Evolutionary conservation across 2,329 filamentous ascomycete genomes (phyloP), one percentile per base, ranked within the genome.

Genomic region (Verticillium klebahnii): DNA sequence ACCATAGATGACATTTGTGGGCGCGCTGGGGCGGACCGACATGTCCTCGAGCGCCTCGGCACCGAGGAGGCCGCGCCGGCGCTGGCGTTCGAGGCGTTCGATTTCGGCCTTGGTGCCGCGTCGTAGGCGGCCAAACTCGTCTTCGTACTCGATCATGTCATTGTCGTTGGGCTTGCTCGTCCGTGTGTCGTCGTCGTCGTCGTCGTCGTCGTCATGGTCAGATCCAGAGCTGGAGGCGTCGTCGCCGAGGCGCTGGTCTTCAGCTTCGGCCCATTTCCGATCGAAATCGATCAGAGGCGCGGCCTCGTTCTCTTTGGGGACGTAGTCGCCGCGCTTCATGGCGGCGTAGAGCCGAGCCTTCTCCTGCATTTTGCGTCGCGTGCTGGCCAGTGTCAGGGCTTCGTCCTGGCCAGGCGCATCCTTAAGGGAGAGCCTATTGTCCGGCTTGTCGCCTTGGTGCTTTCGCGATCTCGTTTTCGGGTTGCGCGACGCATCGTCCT

Each of bases 261-360:
- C 80, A 29, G 80, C 78, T 71, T 96, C 91, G 0, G 90, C 92
- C 93, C 95, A 98, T 78, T 98, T 99, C 64, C 89, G 84, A 75
- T 98, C 95, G 74, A 99, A 99, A 77, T 99, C 94, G 2, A 99
- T 89, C 31, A 96, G 84, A 29, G 85, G 83, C 67, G 88, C 85
- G 52, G 85, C 79, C 68, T 85, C 80, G 71, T 89, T 85, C 67
- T 90, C 85, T 61, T 83, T 83, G 17, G 84, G 80, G n/a, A 91
- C 80, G 74, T 91, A 88, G 71, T 96, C 89, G n/a, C 94, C 93
- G 37, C 91, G 85, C 75, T 96, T 96, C 86, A 99, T 89, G 40
- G 91, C 90, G 7, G 90, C 88, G 75, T 99, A 99, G 2, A 95
- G 77, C 5, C 90, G 85, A 3, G 91, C 92, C 75, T 99, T 99